A percentile compares a stretch with the other conserved stretches of the same genome.
Evolutionary conservation across 495 filamentous ascomycete genomes (phyloP).

Genomic region (Penicillium herquei): DNA sequence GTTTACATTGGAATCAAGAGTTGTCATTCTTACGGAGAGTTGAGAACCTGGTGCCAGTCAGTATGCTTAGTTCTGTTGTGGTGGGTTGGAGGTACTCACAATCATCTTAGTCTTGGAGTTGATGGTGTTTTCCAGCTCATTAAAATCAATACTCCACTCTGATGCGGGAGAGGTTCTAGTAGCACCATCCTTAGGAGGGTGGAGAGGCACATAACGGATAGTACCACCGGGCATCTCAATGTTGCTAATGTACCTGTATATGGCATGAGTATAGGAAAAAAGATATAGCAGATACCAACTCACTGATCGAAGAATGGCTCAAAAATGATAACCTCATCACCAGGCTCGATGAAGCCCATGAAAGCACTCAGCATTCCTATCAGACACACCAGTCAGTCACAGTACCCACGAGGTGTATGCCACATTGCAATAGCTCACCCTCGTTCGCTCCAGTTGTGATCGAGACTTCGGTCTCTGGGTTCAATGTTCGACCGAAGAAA

Average conservation of each 20-base stretch:
- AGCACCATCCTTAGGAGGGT: constrained; percentile 83
- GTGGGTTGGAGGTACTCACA: constrained; percentile 49
- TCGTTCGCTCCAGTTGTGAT: constrained; percentile 98
- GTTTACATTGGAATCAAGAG: background rate
- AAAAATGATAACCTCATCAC: constrained; percentile 96
- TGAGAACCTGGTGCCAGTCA: constrained; percentile 33
- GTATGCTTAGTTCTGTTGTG: background rate
- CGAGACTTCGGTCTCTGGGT: constrained; percentile 88
- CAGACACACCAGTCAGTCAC: background rate
- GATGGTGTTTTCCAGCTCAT: constrained; percentile 79
- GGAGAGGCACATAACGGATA: constrained; percentile 89
- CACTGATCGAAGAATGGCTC: constrained; percentile 99
- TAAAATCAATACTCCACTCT: constrained; percentile 86
- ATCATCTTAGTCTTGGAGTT: constrained; percentile 91
- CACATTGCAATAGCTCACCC: constrained; percentile 45
- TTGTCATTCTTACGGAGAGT: constrained; percentile 36
- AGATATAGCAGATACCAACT: constrained; percentile 19
- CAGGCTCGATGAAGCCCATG: constrained; percentile 93
- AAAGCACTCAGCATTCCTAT: constrained; percentile 82
- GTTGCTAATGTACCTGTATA: constrained; percentile 79
- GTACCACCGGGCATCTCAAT: constrained; percentile 97
- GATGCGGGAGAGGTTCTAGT: constrained; percentile 74
- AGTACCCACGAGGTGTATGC: background rate
- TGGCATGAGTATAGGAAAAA: constrained; percentile 2
- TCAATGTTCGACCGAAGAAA: constrained; percentile 72